Evolutionary conservation across 768 basidiomycete species (phyloP).

Genomic region (Tephrocybe sp.): DNA sequence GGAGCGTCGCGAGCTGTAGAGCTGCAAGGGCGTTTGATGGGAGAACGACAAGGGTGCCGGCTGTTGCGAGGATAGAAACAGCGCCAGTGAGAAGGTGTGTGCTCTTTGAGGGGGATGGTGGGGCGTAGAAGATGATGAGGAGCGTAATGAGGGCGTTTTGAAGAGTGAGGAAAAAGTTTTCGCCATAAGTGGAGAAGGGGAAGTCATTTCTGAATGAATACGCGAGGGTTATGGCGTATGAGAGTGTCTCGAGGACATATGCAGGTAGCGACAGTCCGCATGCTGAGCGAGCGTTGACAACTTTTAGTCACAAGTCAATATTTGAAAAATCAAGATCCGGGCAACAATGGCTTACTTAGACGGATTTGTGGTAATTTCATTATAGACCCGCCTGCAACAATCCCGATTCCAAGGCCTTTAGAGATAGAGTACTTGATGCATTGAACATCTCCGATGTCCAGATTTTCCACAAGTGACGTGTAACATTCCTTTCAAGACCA

Average conservation of each 20-base stretch:
- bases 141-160: constrained; percentile 89
- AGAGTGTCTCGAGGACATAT: constrained; percentile 87
- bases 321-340: not conserved
- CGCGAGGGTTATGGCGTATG: constrained; percentile 85
- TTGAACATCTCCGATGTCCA: constrained; percentile 70
- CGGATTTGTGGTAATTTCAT: constrained; percentile 97
- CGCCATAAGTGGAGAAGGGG: constrained; percentile 97
- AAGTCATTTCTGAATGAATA: constrained; percentile 86
- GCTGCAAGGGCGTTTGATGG: constrained; percentile 55
- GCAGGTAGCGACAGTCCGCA: constrained; percentile 85
- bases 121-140: constrained; percentile 73
- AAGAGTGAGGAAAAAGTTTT: constrained; percentile 90
- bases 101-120: constrained; percentile 27
- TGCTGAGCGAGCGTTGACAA: constrained; percentile 72
- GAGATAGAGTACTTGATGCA: constrained; percentile 93
- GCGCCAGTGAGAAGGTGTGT: constrained; percentile 33
- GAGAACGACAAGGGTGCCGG: constrained; percentile 43
- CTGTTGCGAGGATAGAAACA: constrained; percentile 25
- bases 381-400: constrained; percentile 89
- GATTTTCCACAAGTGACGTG: constrained; percentile 81
- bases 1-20: constrained; percentile 85
- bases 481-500: constrained; percentile 74
- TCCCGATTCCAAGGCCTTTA: constrained; percentile 89
- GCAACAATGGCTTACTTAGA: constrained; percentile 57
- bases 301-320: constrained; percentile 33